Evolutionary conservation across 2,329 filamentous ascomycete genomes (phyloP).

Genomic region (Xylariaceae sp.): DNA sequence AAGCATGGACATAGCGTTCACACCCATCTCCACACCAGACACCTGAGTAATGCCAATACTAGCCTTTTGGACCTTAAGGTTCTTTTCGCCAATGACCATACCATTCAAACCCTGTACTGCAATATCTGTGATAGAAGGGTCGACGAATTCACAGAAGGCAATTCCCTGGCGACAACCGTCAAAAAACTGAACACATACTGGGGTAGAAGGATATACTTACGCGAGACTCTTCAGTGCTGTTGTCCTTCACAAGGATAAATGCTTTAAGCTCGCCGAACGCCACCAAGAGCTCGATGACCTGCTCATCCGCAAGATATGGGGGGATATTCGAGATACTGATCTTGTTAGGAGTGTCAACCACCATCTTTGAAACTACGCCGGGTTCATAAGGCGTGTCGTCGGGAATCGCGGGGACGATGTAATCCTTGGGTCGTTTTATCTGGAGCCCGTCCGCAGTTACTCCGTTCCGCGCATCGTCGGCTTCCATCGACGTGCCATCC

Average conservation of each 20-base stretch:
- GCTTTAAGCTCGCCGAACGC: constrained; percentile 91
- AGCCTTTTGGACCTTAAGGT: constrained; percentile 79
- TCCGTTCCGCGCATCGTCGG: constrained; percentile 54
- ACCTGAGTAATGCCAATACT: constrained; percentile 94
- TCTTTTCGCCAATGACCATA: constrained; percentile 85
- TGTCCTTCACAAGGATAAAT: constrained; percentile 85
- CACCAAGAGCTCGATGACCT: constrained; percentile 82
- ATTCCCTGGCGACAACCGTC: constrained; percentile 60
- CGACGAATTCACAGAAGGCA: constrained; percentile 91
- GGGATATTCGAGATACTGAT: constrained; percentile 89
- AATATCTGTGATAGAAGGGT: constrained; percentile 69
- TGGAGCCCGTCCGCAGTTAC: constrained; percentile 56
- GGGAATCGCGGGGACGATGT: constrained; percentile 78
- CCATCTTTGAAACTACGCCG: constrained; percentile 70
- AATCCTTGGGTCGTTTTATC: constrained; percentile 89
- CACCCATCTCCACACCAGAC: constrained; percentile 85
- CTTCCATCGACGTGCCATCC: constrained; percentile 83
- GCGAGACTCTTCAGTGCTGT: constrained; percentile 75
- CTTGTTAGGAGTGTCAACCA: constrained; percentile 92
- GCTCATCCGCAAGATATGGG: constrained; percentile 79
- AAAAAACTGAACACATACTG: constrained; percentile 15
- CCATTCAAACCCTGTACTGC: constrained; percentile 88
- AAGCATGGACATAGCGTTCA: constrained; percentile 96
- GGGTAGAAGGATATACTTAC: constrained; percentile 47
- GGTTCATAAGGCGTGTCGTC: constrained; percentile 70